phyloP scores from a whole-genome alignment of 768 basidiomycete species.

The Mrakia hoshinonis region DNA sequence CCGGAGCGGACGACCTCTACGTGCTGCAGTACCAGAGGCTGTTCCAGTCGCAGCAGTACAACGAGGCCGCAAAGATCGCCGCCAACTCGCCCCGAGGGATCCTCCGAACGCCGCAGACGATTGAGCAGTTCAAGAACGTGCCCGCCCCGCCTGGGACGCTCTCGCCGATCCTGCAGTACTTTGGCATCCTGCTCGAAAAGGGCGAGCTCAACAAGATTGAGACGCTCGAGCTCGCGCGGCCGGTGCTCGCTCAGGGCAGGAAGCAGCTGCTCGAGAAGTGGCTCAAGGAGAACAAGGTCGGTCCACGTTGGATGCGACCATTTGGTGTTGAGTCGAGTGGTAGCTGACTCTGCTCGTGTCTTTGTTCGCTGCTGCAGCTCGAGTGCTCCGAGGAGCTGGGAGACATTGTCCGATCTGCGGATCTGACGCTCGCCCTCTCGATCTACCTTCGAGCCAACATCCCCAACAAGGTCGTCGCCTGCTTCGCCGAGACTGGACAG shows the following conservation, averaged over 20 bases:
- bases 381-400: slow-evolving; percentile 98
- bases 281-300: slow-evolving; percentile 97
- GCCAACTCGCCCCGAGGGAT: slow-evolving; percentile 95
- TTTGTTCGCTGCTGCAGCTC: slow-evolving; percentile 49
- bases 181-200: slow-evolving; percentile 95
- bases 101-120: slow-evolving; percentile 84
- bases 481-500: slow-evolving; percentile 97
- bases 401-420: slow-evolving; percentile 85
- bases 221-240: slow-evolving; percentile 87
- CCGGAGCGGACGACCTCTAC: slow-evolving; percentile 95
- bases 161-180: slow-evolving; percentile 95
- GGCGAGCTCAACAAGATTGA: slow-evolving; percentile 95
- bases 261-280: slow-evolving; percentile 97
- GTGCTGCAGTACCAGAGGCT: slow-evolving; percentile 86
- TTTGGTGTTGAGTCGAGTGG: neutral
- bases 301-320: slow-evolving; percentile 6
- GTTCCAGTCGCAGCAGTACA: slow-evolving; percentile 77
- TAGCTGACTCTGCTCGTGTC: neutral
- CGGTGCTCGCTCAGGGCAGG: slow-evolving; percentile 88
- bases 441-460: slow-evolving; percentile 96
- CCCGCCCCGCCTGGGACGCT: slow-evolving; percentile 83
- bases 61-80: slow-evolving; percentile 93
- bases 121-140: slow-evolving; percentile 93
- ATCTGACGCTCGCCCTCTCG: slow-evolving; percentile 93
- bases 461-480: slow-evolving; percentile 96